These are phyloP conservation scores for Colletotrichum sp. DNA, from an alignment of 2,329 filamentous ascomycete genomes.

Conservation along the genomic window DNA sequence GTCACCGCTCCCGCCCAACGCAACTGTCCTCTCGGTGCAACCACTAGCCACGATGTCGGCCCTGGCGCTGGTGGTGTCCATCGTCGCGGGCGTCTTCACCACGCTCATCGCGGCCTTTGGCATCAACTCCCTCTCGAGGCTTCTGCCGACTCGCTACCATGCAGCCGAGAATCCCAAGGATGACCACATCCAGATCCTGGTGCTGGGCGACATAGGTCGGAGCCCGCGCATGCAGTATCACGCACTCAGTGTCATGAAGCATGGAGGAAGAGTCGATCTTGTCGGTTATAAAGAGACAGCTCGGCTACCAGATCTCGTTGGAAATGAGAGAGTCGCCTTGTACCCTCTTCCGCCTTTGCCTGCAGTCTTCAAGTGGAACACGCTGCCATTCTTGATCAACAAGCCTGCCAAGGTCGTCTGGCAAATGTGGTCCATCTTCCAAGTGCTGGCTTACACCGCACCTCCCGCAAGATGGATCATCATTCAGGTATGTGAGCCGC, in stretches of 20 bases:
- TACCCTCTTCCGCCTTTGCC: conserved; percentile 74
- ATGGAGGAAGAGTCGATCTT: conserved; percentile 80
- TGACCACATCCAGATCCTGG: conserved; percentile 76
- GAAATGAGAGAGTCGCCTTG: conserved; percentile 72
- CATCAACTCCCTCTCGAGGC: conserved; percentile 22
- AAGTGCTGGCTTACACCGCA: conserved; percentile 74
- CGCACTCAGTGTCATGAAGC: conserved; percentile 86
- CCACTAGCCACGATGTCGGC: conserved; percentile 2
- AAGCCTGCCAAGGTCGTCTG: conserved; percentile 86
- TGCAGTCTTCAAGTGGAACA: conserved; percentile 67
- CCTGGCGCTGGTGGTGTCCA: background rate
- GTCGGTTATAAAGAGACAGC: conserved; percentile 91
- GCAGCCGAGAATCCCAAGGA: conserved; percentile 38
- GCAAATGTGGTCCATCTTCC: conserved; percentile 76
- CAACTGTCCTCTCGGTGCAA: background rate
- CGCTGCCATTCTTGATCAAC: conserved; percentile 76
- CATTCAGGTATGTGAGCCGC: conserved; percentile 64
- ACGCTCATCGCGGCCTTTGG: conserved; percentile 7
- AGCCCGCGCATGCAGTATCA: conserved; percentile 99
- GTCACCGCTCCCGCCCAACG: background rate
- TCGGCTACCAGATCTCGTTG: conserved; percentile 77
- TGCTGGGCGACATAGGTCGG: conserved; percentile 92
- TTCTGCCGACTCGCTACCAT: conserved; percentile 39
- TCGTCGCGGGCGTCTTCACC: conserved; percentile 17
- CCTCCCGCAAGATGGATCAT: conserved; percentile 84